Evolutionary conservation across 2,329 filamentous ascomycete species (phyloP).

Genomic region (Penicillium sp.): DNA sequence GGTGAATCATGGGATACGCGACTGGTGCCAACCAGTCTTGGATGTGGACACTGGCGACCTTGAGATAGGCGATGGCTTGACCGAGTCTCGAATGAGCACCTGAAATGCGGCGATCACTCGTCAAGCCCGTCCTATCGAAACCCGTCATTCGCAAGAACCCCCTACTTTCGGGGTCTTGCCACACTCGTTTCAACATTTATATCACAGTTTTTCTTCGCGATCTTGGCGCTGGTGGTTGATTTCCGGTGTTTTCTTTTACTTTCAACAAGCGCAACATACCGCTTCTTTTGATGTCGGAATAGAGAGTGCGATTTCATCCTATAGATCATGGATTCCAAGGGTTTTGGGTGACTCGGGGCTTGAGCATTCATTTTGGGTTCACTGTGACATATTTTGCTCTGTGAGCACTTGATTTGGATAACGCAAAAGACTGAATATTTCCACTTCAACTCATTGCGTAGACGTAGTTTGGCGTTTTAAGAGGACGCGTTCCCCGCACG

Average conservation of each 20-base stretch:
- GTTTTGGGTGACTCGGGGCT: slow-evolving; percentile 4
- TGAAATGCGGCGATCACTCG: background rate
- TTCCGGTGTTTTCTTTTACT: slow-evolving; percentile 21
- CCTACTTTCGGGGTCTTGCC: slow-evolving; percentile 6
- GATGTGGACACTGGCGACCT: slow-evolving; percentile 6
- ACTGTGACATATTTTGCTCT: slow-evolving; percentile 23
- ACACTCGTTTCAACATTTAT: slow-evolving; percentile 6
- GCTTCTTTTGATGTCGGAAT: slow-evolving; percentile 16
- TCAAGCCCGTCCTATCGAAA: background rate
- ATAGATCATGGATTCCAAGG: slow-evolving; percentile 13
- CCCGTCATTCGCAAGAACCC: slow-evolving; percentile 2
- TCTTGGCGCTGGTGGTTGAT: slow-evolving; percentile 37
- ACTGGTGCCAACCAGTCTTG: slow-evolving; percentile 6
- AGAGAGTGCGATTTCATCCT: slow-evolving; percentile 9
- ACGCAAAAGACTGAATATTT: background rate
- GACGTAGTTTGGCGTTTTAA: background rate
- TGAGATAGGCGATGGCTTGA: background rate
- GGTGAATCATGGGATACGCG: slow-evolving; percentile 9
- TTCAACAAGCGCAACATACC: slow-evolving; percentile 16
- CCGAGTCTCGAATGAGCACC: background rate
- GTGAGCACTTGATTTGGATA: slow-evolving; percentile 14
- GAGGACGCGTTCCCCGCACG: slow-evolving; percentile 13
- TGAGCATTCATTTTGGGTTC: slow-evolving; percentile 10
- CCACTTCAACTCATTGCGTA: background rate
- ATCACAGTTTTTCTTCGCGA: slow-evolving; percentile 16